Percentiles rank a stretch among this genome's conserved stretches.
Conservation (phyloP, 1,284 basidiomycete genomes). For the Kwoniella shivajii region DNA sequence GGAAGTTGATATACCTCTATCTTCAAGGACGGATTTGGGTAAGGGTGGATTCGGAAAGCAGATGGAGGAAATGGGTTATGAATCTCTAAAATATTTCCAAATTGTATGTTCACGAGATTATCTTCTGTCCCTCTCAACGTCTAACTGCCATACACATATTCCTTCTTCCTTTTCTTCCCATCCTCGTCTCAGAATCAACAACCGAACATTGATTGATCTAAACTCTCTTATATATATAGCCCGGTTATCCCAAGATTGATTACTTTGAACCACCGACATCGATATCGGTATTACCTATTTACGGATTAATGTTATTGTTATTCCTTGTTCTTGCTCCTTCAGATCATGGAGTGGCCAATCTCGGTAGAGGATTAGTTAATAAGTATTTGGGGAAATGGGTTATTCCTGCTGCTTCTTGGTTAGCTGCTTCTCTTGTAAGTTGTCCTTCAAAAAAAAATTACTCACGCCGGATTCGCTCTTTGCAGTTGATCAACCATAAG, state of each 20-base stretch:
- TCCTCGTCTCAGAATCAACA: not conserved
- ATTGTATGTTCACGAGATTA: slow-evolving; percentile 18
- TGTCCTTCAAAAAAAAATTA: too few relatives aligned
- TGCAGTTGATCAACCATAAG: not conserved
- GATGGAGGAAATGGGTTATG: slow-evolving; percentile 14
- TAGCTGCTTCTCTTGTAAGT: slow-evolving; percentile 38
- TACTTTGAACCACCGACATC: slow-evolving; percentile 8
- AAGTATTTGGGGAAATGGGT: slow-evolving; percentile 21
- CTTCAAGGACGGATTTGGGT: not conserved
- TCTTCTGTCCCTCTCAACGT: not conserved
- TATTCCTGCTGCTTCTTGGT: slow-evolving; percentile 19
- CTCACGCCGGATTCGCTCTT: too few relatives aligned
- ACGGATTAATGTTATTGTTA: slow-evolving; percentile 10
- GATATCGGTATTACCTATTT: not conserved
- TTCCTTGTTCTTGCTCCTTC: slow-evolving; percentile 11
- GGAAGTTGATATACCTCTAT: slow-evolving; percentile 18
- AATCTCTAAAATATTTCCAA: slow-evolving; percentile 16
- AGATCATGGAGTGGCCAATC: not conserved
- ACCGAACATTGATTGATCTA: not conserved
- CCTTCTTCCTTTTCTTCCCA: too few relatives aligned
- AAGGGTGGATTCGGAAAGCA: slow-evolving; percentile 8
- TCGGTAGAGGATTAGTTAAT: slow-evolving; percentile 7
- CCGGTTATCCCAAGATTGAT: slow-evolving; percentile 11
- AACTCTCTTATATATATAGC: too few relatives aligned
- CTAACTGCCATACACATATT: not conserved